Percentiles rank a stretch among this genome's conserved stretches.
Conservation (phyloP, 2,329 filamentous ascomycete genomes). For the Fusarium sterilihyphosum region DNA sequence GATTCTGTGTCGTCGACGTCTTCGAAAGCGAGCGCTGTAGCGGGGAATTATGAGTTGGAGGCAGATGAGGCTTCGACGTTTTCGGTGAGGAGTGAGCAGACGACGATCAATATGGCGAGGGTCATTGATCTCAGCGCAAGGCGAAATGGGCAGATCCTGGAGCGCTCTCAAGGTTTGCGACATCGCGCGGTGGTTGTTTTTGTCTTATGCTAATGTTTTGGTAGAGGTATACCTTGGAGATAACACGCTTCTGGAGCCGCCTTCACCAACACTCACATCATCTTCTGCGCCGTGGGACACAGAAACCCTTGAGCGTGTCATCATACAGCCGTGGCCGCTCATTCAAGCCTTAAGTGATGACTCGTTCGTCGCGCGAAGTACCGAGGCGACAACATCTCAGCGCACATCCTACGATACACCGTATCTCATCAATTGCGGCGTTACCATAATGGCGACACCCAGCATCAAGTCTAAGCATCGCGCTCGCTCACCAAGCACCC, state of each 20-base stretch:
- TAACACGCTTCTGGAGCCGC: background rate
- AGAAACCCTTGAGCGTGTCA: background rate
- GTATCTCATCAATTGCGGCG: constrained; percentile 23
- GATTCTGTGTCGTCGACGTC: constrained; percentile 5
- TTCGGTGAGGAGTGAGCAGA: background rate
- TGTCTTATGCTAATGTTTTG: background rate
- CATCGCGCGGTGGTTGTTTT: accelerated
- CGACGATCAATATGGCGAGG: background rate
- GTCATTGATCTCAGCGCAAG: background rate
- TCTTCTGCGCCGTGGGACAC: constrained; percentile 1
- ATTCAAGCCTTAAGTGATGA: constrained; percentile 27
- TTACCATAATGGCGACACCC: constrained; percentile 18
- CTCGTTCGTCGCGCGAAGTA: constrained; percentile 30
- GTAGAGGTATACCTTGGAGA: background rate
- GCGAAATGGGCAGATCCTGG: background rate
- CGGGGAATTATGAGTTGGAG: constrained; percentile 14
- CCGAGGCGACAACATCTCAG: constrained; percentile 13
- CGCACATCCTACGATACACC: constrained; percentile 9
- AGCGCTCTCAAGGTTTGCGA: background rate
- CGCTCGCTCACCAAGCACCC: background rate
- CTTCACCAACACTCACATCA: background rate
- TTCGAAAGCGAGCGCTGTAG: background rate
- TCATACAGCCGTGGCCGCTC: constrained; percentile 16
- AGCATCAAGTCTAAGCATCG: constrained; percentile 6
- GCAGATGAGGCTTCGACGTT: constrained; percentile 11